Evolutionary conservation across 345 rosid genomes (phyloP).

Genomic region (Camelina hispida): DNA sequence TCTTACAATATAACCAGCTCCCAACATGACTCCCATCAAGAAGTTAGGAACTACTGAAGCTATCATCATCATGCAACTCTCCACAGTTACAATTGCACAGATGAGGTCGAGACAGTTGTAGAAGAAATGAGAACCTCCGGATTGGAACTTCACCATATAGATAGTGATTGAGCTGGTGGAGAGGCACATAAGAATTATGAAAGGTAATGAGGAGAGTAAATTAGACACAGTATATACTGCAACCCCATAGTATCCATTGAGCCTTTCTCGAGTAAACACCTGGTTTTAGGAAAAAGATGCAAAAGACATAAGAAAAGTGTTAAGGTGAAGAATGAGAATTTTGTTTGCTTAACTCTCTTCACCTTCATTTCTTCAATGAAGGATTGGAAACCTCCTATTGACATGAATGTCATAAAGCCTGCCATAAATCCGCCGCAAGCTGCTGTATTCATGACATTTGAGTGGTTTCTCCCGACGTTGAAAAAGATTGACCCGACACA

Average conservation of each 20-base stretch:
- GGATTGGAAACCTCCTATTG: conserved; percentile 88
- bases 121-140: conserved; percentile 55
- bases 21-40: conserved; percentile 72
- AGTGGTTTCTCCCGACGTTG: conserved; percentile 63
- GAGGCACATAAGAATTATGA: conserved; percentile 58
- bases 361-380: conserved; percentile 94
- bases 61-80: conserved; percentile 88
- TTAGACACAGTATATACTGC: conserved; percentile 74
- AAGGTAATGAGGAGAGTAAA: conserved; percentile 73
- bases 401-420: conserved; percentile 85
- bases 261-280: conserved; percentile 72
- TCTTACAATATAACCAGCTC: conserved; percentile 85
- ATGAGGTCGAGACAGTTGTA: conserved; percentile 71
- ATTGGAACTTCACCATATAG: conserved; percentile 66
- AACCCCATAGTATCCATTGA: conserved; percentile 75
- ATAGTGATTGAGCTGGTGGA: conserved; percentile 58
- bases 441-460: conserved; percentile 61
- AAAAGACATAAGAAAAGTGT: not conserved
- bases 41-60: conserved; percentile 83
- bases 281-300: conserved; percentile 28
- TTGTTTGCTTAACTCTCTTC: conserved; percentile 1
- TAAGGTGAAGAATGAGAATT: not conserved
- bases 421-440: conserved; percentile 78
- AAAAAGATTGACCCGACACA: conserved; percentile 72
- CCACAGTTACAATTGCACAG: conserved; percentile 63